Base-by-base conservation (phyloP, 2,329 filamentous ascomycete genomes). In the Xenoacremonium recifei region DNA sequence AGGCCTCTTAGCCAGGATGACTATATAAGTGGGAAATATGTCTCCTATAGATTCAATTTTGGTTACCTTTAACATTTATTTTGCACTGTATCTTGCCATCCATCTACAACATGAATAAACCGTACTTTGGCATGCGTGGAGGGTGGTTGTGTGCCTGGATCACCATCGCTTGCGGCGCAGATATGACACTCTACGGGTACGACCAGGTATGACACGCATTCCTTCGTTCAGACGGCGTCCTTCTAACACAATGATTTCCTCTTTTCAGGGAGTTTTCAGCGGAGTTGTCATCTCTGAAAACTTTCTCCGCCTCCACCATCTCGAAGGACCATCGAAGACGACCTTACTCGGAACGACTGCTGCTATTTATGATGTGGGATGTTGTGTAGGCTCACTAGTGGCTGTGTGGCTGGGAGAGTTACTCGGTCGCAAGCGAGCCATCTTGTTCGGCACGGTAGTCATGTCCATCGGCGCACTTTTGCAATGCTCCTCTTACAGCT, bases 401-500 rank as follows among this genome's bases (percentile, higher is more conserved):
- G 38, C 48, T 2, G 42, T 50, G 6, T 48, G 42, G 1, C n/a
- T 50, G 1, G 48, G 47, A 3, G 47, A 50, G 17, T 29, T 21
- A 5, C 37, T 46, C 1, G 47, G 44, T 2, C 38, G 48, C 2
- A 51, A 50, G 21, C 50, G 37, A 15, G 47, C 47, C 3, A 48
- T 51, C 9, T 20, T 40, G 3, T 4, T 51, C 3, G 47, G 48
- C 3, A 51, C 37, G 0, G 19, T 21, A 2, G 45, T 51, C 17
- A 50, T 51, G 48, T 43, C 47, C 1, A 20, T 51, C 6, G 47
- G 47, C 0, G 49, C 44, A 3, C 16, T 50, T 2, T 37, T 51
- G n/a, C 50, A 45, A n/a, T 20, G 33, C 16, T 21, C 40, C 0
- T 48, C 47, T 5, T 51, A 51, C 15, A 48, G 47, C n/a, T 37